phyloP scores from a whole-genome alignment of 2,329 filamentous ascomycete species.

The Sporothrix mexicana region DNA sequence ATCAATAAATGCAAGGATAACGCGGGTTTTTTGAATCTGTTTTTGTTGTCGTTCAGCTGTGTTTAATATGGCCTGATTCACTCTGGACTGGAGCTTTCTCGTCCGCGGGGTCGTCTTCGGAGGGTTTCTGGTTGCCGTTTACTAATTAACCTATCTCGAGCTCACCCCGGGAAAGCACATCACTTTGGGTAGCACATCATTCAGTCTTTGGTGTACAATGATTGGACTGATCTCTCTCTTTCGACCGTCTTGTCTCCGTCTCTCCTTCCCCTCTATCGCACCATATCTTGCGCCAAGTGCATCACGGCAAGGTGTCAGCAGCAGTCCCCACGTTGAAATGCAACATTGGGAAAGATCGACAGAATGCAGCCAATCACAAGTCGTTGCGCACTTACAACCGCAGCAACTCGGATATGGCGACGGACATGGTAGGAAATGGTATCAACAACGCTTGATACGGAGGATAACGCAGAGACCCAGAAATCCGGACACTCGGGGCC shows the following conservation, averaged over 20 bases:
- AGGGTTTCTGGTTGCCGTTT: too few relatives aligned
- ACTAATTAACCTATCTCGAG: neutral
- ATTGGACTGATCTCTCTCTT: neutral
- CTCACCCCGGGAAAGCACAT: slow-evolving; percentile 11
- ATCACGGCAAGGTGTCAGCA: slow-evolving; percentile 21
- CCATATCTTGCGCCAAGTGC: slow-evolving; percentile 23
- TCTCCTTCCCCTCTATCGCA: slow-evolving; percentile 10
- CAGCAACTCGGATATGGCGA: too few relatives aligned
- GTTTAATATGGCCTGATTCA: neutral
- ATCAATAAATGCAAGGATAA: neutral
- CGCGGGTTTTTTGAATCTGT: neutral
- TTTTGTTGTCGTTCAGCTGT: neutral
- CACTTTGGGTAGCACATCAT: slow-evolving; percentile 11
- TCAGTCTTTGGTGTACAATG: neutral
- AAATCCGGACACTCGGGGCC: too few relatives aligned
- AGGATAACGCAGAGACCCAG: too few relatives aligned
- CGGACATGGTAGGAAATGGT: neutral
- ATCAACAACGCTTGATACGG: neutral
- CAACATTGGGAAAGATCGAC: slow-evolving; percentile 3
- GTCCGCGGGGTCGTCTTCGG: too few relatives aligned
- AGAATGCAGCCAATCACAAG: neutral
- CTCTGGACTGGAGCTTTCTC: too few relatives aligned
- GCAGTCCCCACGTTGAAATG: slow-evolving; percentile 18
- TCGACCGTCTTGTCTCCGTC: neutral
- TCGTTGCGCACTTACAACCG: neutral